These are phyloP conservation scores for Candida labiduridarum DNA, from an alignment of 1,139 yeast species.

Conservation along the genomic window DNA sequence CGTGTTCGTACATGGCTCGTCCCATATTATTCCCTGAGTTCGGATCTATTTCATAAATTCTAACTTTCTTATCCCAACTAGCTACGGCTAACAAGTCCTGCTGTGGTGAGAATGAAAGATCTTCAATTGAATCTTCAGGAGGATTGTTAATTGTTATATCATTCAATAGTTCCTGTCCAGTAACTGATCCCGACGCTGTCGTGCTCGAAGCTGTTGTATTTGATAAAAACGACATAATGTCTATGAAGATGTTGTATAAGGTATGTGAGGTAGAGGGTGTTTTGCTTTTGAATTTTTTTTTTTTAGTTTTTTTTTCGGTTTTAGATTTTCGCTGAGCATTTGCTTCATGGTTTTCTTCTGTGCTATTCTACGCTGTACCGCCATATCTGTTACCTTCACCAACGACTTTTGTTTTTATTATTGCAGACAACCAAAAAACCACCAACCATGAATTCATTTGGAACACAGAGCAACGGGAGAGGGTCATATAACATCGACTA, in stretches of 20 bases:
- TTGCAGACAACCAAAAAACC: background rate
- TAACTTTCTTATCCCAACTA: constrained; percentile 94
- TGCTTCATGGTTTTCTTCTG: background rate
- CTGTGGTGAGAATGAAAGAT: constrained; percentile 87
- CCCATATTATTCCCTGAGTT: constrained; percentile 76
- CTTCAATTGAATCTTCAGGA: constrained; percentile 92
- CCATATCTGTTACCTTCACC: no score
- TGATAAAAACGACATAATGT: constrained; percentile 32
- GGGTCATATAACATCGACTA: constrained; percentile 1
- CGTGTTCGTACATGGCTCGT: constrained; percentile 86
- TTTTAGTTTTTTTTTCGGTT: background rate
- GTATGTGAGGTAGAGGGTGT: background rate
- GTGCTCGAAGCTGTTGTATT: constrained; percentile 19
- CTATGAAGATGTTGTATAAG: background rate
- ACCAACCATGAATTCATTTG: background rate
- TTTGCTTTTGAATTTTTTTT: background rate
- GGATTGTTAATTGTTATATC: constrained; percentile 81
- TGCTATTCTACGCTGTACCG: background rate
- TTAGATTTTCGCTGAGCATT: background rate
- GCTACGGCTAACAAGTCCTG: constrained; percentile 81
- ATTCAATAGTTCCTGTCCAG: constrained; percentile 70
- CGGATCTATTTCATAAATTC: constrained; percentile 84
- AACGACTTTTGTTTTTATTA: no score
- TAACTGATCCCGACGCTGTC: constrained; percentile 41
- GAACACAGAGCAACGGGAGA: background rate